phyloP scores from a whole-genome alignment of 2,329 filamentous ascomycete species.

The Aspergillus nomiae region DNA sequence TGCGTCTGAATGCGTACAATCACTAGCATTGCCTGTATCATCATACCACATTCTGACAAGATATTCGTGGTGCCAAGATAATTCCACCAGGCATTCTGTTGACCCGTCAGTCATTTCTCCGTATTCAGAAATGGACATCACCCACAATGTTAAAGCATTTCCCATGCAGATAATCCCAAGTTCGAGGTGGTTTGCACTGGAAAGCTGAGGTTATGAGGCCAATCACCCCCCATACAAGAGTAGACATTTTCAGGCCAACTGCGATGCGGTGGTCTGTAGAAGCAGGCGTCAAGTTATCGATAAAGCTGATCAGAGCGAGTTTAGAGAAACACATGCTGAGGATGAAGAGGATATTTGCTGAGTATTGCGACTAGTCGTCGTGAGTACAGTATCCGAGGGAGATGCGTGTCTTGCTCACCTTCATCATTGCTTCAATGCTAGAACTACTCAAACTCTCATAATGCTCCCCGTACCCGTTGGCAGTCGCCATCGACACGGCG shows the following conservation, averaged over 20 bases:
- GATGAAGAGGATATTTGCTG: slow-evolving; percentile 26
- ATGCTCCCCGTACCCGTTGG: slow-evolving; percentile 26
- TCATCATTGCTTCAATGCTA: slow-evolving; percentile 19
- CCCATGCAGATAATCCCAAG: slow-evolving; percentile 25
- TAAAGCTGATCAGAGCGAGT: slow-evolving; percentile 26
- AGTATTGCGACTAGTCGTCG: slow-evolving; percentile 22
- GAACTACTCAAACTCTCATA: slow-evolving; percentile 10
- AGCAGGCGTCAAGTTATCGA: slow-evolving; percentile 25
- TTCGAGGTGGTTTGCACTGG: slow-evolving; percentile 19
- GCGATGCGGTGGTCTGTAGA: slow-evolving; percentile 20
- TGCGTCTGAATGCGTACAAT: slow-evolving; percentile 27
- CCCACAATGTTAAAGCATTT: slow-evolving; percentile 26
- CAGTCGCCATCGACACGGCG: slow-evolving; percentile 24
- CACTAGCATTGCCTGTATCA: slow-evolving; percentile 25
- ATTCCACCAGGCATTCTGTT: slow-evolving; percentile 26
- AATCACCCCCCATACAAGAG: slow-evolving; percentile 19
- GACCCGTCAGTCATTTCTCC: background rate
- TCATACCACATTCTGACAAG: slow-evolving; percentile 25
- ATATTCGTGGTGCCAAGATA: slow-evolving; percentile 30
- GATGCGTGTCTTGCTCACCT: slow-evolving; percentile 13
- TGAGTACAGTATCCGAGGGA: background rate
- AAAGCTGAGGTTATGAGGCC: slow-evolving; percentile 21
- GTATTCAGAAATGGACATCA: background rate
- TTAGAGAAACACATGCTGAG: slow-evolving; percentile 26
- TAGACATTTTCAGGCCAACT: slow-evolving; percentile 14